These are phyloP conservation scores for Gossypium davidsonii DNA, from an alignment of 441 rosid genomes.

Conservation along the genomic window DNA sequence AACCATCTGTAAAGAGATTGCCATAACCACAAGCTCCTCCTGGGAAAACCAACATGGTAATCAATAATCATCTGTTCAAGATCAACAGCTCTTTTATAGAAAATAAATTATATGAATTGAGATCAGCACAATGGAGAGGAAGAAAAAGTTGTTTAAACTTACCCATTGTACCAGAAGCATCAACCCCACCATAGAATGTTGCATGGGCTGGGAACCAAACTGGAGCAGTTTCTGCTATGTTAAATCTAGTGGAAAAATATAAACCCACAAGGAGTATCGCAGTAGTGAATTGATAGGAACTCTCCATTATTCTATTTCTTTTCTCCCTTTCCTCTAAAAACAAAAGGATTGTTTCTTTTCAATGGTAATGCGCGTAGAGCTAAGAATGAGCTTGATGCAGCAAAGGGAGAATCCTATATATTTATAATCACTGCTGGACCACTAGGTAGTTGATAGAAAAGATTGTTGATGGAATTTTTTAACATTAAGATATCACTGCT, in stretches of 20 bases:
- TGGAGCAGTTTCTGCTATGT: constrained; percentile 27
- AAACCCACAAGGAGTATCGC: constrained; percentile 21
- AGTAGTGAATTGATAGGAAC: constrained; percentile 7
- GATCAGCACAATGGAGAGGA: background rate
- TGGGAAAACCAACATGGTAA: constrained; percentile 9
- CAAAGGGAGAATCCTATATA: constrained; percentile 10
- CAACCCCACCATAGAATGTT: constrained; percentile 67
- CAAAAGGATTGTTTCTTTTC: background rate
- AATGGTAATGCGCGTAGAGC: background rate
- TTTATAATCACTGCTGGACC: constrained; percentile 19
- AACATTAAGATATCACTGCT: background rate
- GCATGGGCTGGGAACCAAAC: constrained; percentile 63
- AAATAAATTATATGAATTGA: background rate
- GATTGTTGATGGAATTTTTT: background rate
- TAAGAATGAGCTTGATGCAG: constrained; percentile 13
- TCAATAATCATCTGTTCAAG: background rate
- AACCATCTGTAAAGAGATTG: constrained; percentile 51
- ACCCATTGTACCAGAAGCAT: constrained; percentile 80
- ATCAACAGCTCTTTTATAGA: background rate
- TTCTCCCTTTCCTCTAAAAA: background rate
- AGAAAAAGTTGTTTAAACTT: background rate
- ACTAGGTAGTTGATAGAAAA: background rate
- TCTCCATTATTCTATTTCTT: constrained; percentile 24
- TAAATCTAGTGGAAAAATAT: constrained; percentile 8
- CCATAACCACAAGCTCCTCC: constrained; percentile 92